Evolutionary conservation across 1,284 basidiomycete genomes (phyloP).

Genomic region (Papiliotrema laurentii): DNA sequence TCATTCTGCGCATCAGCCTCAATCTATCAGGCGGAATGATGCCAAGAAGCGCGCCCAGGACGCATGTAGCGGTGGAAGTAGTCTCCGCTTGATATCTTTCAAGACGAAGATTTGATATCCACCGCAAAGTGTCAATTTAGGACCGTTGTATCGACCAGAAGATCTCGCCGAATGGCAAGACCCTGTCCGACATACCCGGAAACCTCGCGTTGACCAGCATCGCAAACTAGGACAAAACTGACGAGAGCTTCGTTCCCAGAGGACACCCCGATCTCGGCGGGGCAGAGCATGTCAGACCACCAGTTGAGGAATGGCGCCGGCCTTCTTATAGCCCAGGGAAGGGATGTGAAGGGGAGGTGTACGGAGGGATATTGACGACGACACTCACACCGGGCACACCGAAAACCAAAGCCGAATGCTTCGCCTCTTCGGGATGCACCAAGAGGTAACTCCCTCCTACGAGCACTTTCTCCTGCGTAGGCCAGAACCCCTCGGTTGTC

Average conservation of each 20-base stretch:
- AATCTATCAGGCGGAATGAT: slow-evolving; percentile 17
- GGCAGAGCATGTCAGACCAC: slow-evolving; percentile 50
- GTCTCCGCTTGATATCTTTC: slow-evolving; percentile 69
- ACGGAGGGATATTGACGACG: slow-evolving; percentile 55
- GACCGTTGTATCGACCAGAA: slow-evolving; percentile 86
- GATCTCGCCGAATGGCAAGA: slow-evolving; percentile 17
- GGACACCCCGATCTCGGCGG: too few relatives aligned
- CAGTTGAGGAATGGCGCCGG: slow-evolving; percentile 65
- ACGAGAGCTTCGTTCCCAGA: slow-evolving; percentile 44
- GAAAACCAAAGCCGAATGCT: too few relatives aligned
- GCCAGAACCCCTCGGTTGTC: slow-evolving; percentile 73
- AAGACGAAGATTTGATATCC: slow-evolving; percentile 23
- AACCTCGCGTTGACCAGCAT: slow-evolving; percentile 13
- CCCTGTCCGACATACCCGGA: slow-evolving; percentile 14
- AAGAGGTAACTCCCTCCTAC: slow-evolving; percentile 82
- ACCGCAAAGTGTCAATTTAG: slow-evolving; percentile 56
- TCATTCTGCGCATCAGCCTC: slow-evolving; percentile 47
- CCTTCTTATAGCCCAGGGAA: slow-evolving; percentile 79
- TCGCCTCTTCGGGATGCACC: slow-evolving; percentile 61
- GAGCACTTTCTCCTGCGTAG: slow-evolving; percentile 61
- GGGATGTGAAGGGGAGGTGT: slow-evolving; percentile 6
- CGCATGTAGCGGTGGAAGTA: slow-evolving; percentile 71
- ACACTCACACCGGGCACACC: slow-evolving; percentile 54
- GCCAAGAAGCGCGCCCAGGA: slow-evolving; percentile 9
- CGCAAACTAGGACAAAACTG: slow-evolving; percentile 38